Base-by-base conservation (phyloP, 805 yeast genomes). In the Phaffomyces opuntiae region DNA sequence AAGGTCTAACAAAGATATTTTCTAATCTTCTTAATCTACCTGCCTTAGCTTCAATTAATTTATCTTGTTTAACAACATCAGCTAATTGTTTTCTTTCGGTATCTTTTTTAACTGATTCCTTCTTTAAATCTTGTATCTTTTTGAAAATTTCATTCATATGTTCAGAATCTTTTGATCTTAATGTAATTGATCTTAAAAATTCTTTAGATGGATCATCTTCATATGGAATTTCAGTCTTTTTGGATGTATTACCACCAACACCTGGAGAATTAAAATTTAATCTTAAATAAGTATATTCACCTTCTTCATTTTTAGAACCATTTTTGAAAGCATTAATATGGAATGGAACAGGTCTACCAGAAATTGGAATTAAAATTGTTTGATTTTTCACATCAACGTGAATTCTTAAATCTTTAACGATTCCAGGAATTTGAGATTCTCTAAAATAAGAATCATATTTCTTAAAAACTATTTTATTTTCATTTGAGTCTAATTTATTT, bases 331-430 rank as follows among this genome's bases (percentile, higher is more conserved):
- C 74, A 63, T 88, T 88, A 60, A 91, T 89, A 64, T 91, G 99
- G 73, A 93, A 91, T 24, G 99, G 99, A 43, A 93, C 98, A 1
- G 98, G 97, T 59, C 98, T 77, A 51, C 99, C 99, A 58, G 83
- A 78, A 48, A 91, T 84, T 43, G 99, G 99, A 48, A 91, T 69
- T 49, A 91, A 78, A 46, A 91, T 84, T 1, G 97, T 86, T 66
- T 90, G 96, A 47, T 85, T 77, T 59, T 86, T 87, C 62, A 79
- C 74, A 63, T 91, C 99, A 47, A 93, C 89, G 62, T 84, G 90
- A 49, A 91, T 80, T 60, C 81, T 81, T 63, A 93, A 72, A 62
- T 90, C 96, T 57, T 82, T 79, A 17, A 89, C 95, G 55, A 77
- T 77, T 34, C 72, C 67, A 36, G 99, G 98, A 51, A 91, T 82